A percentile compares a stretch with the other conserved stretches of the same genome.
Evolutionary conservation across 1,139 yeast species (phyloP).

Genomic region (Saccharomyces hybrid): DNA sequence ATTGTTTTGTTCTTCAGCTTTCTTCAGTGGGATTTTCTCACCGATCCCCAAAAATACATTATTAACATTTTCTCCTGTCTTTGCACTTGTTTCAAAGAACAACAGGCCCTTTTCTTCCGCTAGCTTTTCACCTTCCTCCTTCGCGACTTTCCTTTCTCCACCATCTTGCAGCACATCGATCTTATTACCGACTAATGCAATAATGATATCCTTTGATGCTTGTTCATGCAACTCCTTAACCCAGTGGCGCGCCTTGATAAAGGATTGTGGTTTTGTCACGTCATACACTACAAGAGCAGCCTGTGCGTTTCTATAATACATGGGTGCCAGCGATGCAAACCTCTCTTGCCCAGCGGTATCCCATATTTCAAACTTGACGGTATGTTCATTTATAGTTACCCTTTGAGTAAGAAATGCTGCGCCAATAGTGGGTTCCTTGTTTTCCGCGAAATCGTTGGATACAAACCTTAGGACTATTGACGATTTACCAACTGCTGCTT

Average conservation of each 20-base stretch:
- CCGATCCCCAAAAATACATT: conserved; percentile 92
- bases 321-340: conserved; percentile 92
- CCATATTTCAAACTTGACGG: conserved; percentile 96
- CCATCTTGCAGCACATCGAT: conserved; percentile 54
- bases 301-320: conserved; percentile 98
- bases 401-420: conserved; percentile 96
- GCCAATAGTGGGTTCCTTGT: conserved; percentile 95
- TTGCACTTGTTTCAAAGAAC: conserved; percentile 93
- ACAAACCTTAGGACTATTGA: conserved; percentile 89
- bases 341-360: conserved; percentile 99
- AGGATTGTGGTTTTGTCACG: conserved; percentile 93
- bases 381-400: conserved; percentile 81
- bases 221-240: conserved; percentile 94
- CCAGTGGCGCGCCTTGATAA: conserved; percentile 97
- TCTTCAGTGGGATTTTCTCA: conserved; percentile 36
- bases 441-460: conserved; percentile 92
- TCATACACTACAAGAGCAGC: conserved; percentile 96
- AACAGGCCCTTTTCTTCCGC: conserved; percentile 80
- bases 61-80: conserved; percentile 83
- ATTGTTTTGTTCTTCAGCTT: conserved; percentile 3
- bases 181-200: conserved; percentile 92
- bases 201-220: conserved; percentile 82
- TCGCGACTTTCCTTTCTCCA: conserved; percentile 66
- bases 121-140: conserved; percentile 75
- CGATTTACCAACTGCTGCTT: conserved; percentile 97